These are phyloP conservation scores for Helotiales sp. DNA, from an alignment of 2,329 filamentous ascomycete genomes.

Conservation along the genomic window DNA sequence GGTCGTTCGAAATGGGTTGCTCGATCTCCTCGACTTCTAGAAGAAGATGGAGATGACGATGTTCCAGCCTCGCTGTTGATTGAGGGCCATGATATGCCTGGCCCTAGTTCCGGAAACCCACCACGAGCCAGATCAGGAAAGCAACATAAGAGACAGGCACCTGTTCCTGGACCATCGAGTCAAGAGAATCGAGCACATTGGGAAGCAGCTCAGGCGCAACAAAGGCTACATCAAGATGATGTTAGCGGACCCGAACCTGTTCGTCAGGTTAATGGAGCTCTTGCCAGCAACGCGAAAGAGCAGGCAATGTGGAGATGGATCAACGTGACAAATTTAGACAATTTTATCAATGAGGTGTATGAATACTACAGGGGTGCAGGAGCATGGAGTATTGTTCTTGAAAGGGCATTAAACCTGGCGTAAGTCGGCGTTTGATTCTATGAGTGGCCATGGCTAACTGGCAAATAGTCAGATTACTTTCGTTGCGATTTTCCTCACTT, in stretches of 20 bases:
- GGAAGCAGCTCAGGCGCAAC: slow-evolving; percentile 54
- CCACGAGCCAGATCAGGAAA: slow-evolving; percentile 19
- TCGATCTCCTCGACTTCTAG: slow-evolving; percentile 35
- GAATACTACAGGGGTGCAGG: slow-evolving; percentile 67
- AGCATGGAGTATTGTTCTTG: slow-evolving; percentile 67
- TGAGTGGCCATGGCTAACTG: background rate
- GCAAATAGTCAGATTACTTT: slow-evolving; percentile 60
- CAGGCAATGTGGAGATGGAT: slow-evolving; percentile 74
- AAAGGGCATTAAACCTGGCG: slow-evolving; percentile 56
- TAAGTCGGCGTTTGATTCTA: slow-evolving; percentile 37
- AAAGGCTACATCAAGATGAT: slow-evolving; percentile 45
- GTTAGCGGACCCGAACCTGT: slow-evolving; percentile 36
- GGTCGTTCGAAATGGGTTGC: slow-evolving; percentile 27
- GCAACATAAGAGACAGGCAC: slow-evolving; percentile 23
- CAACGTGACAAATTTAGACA: slow-evolving; percentile 70
- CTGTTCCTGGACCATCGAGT: slow-evolving; percentile 44
- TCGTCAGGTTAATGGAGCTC: slow-evolving; percentile 50
- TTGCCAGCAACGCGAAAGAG: slow-evolving; percentile 56
- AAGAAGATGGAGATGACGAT: slow-evolving; percentile 46
- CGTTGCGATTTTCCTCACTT: slow-evolving; percentile 66
- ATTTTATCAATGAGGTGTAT: slow-evolving; percentile 69
- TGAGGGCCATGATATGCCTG: slow-evolving; percentile 47
- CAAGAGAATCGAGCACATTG: slow-evolving; percentile 51
- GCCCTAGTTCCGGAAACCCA: slow-evolving; percentile 28
- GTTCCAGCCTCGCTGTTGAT: slow-evolving; percentile 64